These are phyloP conservation scores for Sugiyamaella japonica DNA, from an alignment of 1,139 yeast species.

Conservation along the genomic window DNA sequence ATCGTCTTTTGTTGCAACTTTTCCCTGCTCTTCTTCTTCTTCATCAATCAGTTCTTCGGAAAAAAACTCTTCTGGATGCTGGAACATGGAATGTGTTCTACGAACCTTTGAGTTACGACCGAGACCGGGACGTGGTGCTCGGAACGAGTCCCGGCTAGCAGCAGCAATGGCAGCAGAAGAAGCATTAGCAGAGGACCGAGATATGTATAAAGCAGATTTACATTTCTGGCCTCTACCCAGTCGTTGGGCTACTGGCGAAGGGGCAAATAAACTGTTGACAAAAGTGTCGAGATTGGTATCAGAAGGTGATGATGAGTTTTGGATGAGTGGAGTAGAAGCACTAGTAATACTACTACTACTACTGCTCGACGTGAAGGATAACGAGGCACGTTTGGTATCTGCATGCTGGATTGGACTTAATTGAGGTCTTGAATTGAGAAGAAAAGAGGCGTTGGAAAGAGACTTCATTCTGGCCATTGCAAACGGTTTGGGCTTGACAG, in stretches of 20 bases:
- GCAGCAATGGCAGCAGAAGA: conserved; percentile 9
- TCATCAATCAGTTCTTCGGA: conserved; percentile 32
- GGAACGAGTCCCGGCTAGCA: conserved; percentile 21
- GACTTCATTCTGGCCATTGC: conserved; percentile 26
- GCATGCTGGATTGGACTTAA: conserved; percentile 18
- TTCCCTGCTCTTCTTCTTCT: conserved; percentile 11
- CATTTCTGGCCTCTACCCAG: conserved; percentile 10
- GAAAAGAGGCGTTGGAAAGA: conserved; percentile 28
- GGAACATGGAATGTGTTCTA: conserved; percentile 68
- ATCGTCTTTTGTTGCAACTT: not conserved
- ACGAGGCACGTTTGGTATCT: conserved; percentile 10
- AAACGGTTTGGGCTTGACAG: conserved; percentile 18
- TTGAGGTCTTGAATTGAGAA: conserved; percentile 24
- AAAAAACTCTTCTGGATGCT: conserved; percentile 45
- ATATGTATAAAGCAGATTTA: conserved; percentile 9
- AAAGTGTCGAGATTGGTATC: conserved; percentile 5
- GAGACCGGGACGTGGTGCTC: conserved; percentile 25
- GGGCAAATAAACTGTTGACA: conserved; percentile 17
- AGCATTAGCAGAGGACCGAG: conserved; percentile 4
- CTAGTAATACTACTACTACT: not conserved
- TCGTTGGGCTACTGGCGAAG: conserved; percentile 19
- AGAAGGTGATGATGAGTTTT: not conserved
- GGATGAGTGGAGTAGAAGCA: not conserved
- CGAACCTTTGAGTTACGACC: conserved; percentile 45
- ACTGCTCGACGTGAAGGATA: conserved; percentile 1